phyloP scores from a whole-genome alignment of 1,284 basidiomycete species.

The Ceratobasidium sp. region DNA sequence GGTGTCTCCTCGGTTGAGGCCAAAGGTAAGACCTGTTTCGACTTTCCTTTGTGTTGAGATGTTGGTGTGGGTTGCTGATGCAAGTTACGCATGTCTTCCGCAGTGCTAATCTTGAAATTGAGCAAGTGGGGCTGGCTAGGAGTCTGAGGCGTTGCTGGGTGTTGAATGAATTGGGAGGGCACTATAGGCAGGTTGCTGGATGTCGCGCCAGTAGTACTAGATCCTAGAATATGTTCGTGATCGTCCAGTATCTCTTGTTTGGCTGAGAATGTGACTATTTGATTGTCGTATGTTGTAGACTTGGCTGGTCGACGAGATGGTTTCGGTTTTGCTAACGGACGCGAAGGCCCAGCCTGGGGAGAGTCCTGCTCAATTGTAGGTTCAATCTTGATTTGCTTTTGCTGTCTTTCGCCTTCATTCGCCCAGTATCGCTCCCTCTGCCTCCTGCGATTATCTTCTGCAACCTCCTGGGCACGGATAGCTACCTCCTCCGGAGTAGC shows the following conservation, averaged over 20 bases:
- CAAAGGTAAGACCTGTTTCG: background rate
- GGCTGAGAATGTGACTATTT: background rate
- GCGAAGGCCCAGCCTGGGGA: too few species aligned
- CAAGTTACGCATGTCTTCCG: background rate
- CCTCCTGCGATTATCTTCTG: too few species aligned
- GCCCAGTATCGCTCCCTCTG: too few species aligned
- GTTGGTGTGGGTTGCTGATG: background rate
- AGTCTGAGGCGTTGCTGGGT: background rate
- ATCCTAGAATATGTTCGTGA: background rate
- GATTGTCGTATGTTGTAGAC: too few species aligned
- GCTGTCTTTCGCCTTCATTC: too few species aligned
- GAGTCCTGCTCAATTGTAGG: too few species aligned
- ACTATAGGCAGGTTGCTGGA: background rate
- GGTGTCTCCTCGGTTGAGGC: background rate
- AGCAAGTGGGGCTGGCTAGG: background rate
- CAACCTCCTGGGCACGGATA: too few species aligned
- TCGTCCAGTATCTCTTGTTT: background rate
- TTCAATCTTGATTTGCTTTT: too few species aligned
- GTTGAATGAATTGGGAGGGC: background rate
- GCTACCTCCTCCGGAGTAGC: too few species aligned
- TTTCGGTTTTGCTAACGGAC: too few species aligned
- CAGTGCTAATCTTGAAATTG: background rate
- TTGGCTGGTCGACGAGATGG: too few species aligned
- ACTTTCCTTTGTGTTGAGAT: background rate
- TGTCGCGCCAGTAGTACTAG: background rate